Percentiles rank a stretch among this genome's conserved stretches.
phyloP scores from a whole-genome alignment of 306 rosid species.

The Neltuma alba region DNA sequence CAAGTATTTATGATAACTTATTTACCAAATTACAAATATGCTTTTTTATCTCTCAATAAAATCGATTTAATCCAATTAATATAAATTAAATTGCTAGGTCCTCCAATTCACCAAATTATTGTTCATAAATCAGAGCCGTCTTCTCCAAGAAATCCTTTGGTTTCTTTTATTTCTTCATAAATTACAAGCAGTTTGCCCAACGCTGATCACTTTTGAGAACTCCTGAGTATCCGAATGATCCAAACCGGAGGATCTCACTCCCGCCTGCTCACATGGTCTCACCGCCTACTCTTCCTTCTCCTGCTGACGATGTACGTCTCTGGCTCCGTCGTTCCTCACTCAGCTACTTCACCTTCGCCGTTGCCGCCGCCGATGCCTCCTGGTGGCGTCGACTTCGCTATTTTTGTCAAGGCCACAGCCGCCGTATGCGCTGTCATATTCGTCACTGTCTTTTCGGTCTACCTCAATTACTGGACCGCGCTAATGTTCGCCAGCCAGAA shows the following conservation, averaged over 20 bases:
- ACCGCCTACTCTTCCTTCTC: not conserved
- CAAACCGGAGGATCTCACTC: not conserved
- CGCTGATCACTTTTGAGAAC: not conserved
- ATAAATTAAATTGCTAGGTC: not conserved
- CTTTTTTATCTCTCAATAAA: not conserved
- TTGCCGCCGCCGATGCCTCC: not conserved
- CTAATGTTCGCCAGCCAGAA: not conserved
- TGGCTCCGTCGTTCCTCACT: slow-evolving; percentile 37
- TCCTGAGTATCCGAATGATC: slow-evolving; percentile 1
- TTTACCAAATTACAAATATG: not conserved
- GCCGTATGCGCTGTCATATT: not conserved
- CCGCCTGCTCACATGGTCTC: not conserved
- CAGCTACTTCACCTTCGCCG: not conserved
- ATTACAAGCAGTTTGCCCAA: not conserved
- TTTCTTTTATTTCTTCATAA: not conserved
- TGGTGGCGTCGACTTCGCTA: slow-evolving; percentile 26
- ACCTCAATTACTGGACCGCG: not conserved
- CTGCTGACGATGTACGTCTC: not conserved
- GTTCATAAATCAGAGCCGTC: not conserved
- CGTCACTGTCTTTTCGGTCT: slow-evolving; percentile 5
- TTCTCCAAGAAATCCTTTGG: not conserved
- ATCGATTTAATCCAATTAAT: not conserved
- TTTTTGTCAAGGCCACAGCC: slow-evolving; percentile 7
- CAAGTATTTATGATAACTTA: not conserved
- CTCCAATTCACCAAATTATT: not conserved